Conservation (phyloP, 1,284 basidiomycete species). For the Anthracocystis panici-leucophaei region DNA sequence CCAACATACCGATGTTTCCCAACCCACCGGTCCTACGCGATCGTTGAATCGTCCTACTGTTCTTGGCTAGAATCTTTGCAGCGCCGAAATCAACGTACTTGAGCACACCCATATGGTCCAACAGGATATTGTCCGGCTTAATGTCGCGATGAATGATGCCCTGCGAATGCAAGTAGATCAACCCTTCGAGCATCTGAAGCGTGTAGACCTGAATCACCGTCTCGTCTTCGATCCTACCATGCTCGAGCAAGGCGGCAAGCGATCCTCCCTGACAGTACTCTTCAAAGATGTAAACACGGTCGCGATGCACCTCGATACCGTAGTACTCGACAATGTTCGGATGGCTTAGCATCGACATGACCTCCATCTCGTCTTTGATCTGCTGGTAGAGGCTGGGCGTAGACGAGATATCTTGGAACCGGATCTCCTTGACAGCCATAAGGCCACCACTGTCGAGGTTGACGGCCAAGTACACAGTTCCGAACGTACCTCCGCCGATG, state of each 20-base stretch:
- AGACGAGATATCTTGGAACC: conserved; percentile 87
- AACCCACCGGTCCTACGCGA: conserved; percentile 49
- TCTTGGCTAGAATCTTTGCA: conserved; percentile 95
- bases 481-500: conserved; percentile 95
- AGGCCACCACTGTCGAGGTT: conserved; percentile 95
- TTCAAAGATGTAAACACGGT: conserved; percentile 99
- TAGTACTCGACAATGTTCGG: conserved; percentile 99
- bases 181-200: conserved; percentile 94
- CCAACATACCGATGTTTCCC: conserved; percentile 45
- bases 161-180: conserved; percentile 91
- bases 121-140: conserved; percentile 97
- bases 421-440: conserved; percentile 99
- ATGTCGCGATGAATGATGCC: conserved; percentile 96
- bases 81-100: conserved; percentile 99
- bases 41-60: conserved; percentile 76
- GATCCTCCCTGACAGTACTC: conserved; percentile 98
- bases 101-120: conserved; percentile 92
- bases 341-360: conserved; percentile 99
- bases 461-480: conserved; percentile 90
- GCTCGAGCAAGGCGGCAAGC: conserved; percentile 87
- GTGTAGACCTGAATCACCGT: conserved; percentile 95
- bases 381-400: conserved; percentile 79
- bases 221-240: conserved; percentile 96
- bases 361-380: conserved; percentile 95
- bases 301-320: conserved; percentile 97